Evolutionary conservation across 805 yeast species (phyloP).

Genomic region (Saccharomycopsis oosterbeekiorum): DNA sequence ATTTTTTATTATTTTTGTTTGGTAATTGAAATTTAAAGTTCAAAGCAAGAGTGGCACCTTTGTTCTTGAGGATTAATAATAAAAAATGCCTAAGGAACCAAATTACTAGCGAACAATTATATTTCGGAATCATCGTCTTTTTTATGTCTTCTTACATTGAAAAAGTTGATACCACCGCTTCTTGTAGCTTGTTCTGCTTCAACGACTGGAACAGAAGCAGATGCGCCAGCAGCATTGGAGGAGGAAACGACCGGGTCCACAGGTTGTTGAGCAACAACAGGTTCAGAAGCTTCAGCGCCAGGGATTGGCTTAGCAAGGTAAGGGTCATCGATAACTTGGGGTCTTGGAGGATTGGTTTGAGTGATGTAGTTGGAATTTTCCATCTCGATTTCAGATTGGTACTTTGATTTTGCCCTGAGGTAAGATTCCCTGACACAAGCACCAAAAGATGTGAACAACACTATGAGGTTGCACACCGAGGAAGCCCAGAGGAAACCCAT

Average conservation of each 20-base stretch:
- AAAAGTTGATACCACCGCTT: slow-evolving; percentile 17
- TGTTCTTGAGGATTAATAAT: no score
- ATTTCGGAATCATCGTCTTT: slow-evolving; percentile 15
- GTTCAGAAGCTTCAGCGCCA: not conserved
- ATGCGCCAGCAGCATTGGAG: not conserved
- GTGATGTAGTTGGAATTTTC: slow-evolving; percentile 2
- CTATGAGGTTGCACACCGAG: slow-evolving; percentile 40
- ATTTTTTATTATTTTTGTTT: no score
- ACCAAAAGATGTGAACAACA: slow-evolving; percentile 44
- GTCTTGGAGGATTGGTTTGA: not conserved
- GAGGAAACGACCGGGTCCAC: slow-evolving; percentile 16
- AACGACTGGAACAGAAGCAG: not conserved
- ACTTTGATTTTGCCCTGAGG: slow-evolving; percentile 11
- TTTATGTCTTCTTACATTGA: slow-evolving; percentile 16
- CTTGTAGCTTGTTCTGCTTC: slow-evolving; percentile 4
- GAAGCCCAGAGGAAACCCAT: slow-evolving; percentile 68
- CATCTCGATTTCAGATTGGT: not conserved
- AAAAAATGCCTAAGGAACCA: not conserved
- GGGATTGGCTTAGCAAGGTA: slow-evolving; percentile 5
- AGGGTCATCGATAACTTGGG: slow-evolving; percentile 2
- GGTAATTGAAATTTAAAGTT: no score
- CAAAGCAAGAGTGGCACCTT: not conserved
- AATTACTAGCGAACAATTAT: not conserved
- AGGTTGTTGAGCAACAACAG: not conserved
- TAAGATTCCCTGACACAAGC: slow-evolving; percentile 20